These are phyloP conservation scores for Eucalyptus regnans DNA, from an alignment of 345 rosid genomes.

Conservation along the genomic window DNA sequence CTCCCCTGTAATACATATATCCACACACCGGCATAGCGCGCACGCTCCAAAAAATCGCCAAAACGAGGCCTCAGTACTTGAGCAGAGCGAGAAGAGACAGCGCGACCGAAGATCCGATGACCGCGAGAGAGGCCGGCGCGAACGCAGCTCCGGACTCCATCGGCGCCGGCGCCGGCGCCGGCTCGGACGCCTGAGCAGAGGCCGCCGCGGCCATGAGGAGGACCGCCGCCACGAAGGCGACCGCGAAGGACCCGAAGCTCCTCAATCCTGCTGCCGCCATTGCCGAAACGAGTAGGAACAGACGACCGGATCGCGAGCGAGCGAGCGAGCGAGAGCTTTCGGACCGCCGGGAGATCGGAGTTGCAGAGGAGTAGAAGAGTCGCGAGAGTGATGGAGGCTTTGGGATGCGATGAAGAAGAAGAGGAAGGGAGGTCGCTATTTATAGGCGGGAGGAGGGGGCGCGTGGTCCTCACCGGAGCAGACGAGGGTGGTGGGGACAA, in stretches of 20 bases:
- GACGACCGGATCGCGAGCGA: background rate
- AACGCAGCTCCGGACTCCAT: slow-evolving; percentile 17
- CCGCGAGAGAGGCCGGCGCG: slow-evolving; percentile 4
- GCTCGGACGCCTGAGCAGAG: slow-evolving; percentile 11
- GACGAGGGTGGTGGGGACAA: background rate
- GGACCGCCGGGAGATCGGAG: background rate
- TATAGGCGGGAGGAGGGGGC: background rate
- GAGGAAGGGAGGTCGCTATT: background rate
- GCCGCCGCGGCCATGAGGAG: slow-evolving; percentile 4
- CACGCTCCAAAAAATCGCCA: background rate
- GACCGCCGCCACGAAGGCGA: background rate
- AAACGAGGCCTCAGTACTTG: background rate
- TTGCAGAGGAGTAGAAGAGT: background rate
- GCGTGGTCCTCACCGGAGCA: background rate
- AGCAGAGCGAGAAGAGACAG: slow-evolving; percentile 11
- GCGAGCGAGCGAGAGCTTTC: background rate
- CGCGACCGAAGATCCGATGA: slow-evolving; percentile 2
- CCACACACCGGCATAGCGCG: background rate
- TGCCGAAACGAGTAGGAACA: background rate
- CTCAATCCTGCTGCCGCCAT: slow-evolving; percentile 8
- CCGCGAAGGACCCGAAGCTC: slow-evolving; percentile 2
- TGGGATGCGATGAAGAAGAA: background rate
- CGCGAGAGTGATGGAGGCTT: fast-evolving
- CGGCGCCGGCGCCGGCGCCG: slow-evolving; percentile 17
- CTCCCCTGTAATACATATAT: background rate